Evolutionary conservation across 306 rosid genomes (phyloP).

Genomic region (Sophora flavescens): DNA sequence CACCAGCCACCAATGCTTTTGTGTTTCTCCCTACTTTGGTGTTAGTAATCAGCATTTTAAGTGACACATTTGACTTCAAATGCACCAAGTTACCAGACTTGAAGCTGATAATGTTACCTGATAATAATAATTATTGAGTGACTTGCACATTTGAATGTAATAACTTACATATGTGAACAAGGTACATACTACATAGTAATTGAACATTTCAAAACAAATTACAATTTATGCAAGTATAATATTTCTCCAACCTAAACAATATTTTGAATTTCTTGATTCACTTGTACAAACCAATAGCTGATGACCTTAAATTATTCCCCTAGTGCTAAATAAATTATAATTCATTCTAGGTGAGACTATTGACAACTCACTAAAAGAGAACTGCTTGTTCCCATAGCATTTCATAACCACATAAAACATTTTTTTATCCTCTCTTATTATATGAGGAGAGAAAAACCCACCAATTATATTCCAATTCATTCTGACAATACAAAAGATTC

Average conservation of each 20-base stretch:
- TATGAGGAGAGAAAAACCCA: neutral
- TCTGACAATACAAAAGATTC: constrained; percentile 8
- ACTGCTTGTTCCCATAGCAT: neutral
- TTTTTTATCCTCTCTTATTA: neutral
- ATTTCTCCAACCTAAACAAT: constrained; percentile 19
- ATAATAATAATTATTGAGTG: constrained; percentile 45
- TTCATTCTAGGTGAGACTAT: constrained; percentile 15
- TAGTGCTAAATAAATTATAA: constrained; percentile 14
- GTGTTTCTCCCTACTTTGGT: constrained; percentile 96
- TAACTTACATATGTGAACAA: constrained; percentile 4
- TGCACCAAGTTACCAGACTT: constrained; percentile 71
- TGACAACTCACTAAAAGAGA: neutral
- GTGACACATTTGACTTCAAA: constrained; percentile 64
- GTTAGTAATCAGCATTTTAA: constrained; percentile 96
- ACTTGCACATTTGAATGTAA: constrained; percentile 38
- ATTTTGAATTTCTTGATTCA: constrained; percentile 7
- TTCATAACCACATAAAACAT: constrained; percentile 23
- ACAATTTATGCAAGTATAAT: neutral
- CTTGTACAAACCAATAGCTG: neutral
- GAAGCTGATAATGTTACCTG: constrained; percentile 96
- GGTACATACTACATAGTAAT: neutral
- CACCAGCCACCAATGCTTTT: constrained; percentile 94
- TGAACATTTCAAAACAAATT: constrained; percentile 22
- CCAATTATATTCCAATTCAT: neutral
- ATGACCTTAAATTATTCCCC: constrained; percentile 26